A percentile compares a stretch with the other conserved stretches of the same genome.
These are phyloP conservation scores for Postia placenta DNA, from an alignment of 768 basidiomycete genomes.

Conservation along the genomic window DNA sequence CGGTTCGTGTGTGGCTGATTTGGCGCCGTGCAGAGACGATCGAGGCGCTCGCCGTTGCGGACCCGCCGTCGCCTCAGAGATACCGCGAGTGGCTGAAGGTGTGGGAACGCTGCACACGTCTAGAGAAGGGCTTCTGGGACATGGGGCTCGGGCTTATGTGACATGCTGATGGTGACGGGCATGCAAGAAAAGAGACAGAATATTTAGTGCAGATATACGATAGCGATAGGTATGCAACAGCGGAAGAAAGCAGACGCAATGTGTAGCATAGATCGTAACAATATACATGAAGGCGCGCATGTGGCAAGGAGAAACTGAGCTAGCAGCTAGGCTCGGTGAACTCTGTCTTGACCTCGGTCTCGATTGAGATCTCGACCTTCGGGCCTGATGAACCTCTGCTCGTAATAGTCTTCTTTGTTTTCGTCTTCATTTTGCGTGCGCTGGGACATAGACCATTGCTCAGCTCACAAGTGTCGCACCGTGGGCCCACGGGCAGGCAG, in stretches of 20 bases:
- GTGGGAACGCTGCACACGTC: slow-evolving; percentile 68
- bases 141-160: slow-evolving; percentile 39
- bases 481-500: slow-evolving; percentile 59
- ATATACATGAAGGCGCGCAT: background rate
- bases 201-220: background rate
- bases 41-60: slow-evolving; percentile 53
- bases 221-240: background rate
- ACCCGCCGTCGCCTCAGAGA: slow-evolving; percentile 56
- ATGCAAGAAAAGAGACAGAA: background rate
- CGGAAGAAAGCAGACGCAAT: background rate
- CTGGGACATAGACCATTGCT: slow-evolving; percentile 65
- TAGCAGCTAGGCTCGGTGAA: background rate
- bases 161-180: background rate
- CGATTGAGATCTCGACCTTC: slow-evolving; percentile 34
- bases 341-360: slow-evolving; percentile 16
- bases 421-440: slow-evolving; percentile 29
- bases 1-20: background rate
- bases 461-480: slow-evolving; percentile 59
- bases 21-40: slow-evolving; percentile 50
- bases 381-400: slow-evolving; percentile 22
- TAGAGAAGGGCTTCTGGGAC: slow-evolving; percentile 91
- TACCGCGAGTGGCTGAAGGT: slow-evolving; percentile 62
- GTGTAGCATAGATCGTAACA: background rate
- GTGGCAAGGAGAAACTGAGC: too few relatives aligned
- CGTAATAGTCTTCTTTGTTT: slow-evolving; percentile 11